phyloP scores from a whole-genome alignment of 2,329 filamentous ascomycete genomes.

The Tothia fuscella region DNA sequence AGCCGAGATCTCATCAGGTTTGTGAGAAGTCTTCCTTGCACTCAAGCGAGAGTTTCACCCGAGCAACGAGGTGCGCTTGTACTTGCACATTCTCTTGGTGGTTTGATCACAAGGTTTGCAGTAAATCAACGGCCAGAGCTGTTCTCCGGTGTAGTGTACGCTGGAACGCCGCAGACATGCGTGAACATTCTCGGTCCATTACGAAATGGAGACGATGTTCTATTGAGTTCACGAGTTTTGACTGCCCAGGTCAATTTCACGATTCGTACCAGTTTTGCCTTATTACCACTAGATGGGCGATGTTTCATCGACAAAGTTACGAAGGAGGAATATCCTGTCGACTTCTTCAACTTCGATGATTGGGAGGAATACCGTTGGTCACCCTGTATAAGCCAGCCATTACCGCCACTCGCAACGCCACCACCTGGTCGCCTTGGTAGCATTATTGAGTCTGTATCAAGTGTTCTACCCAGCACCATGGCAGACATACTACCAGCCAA shows the following conservation, averaged over 20 bases:
- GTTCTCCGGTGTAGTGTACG: conserved; percentile 76
- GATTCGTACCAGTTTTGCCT: conserved; percentile 71
- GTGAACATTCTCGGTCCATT: conserved; percentile 86
- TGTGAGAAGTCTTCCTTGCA: conserved; percentile 62
- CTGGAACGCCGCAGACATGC: conserved; percentile 72
- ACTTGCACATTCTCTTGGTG: conserved; percentile 77
- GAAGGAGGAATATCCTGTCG: conserved; percentile 65
- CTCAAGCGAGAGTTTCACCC: conserved; percentile 42
- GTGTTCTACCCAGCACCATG: conserved; percentile 29
- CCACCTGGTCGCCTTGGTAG: conserved; percentile 29
- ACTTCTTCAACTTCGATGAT: conserved; percentile 69
- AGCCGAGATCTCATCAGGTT: conserved; percentile 62
- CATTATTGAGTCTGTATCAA: conserved; percentile 36
- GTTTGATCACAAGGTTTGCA: conserved; percentile 75
- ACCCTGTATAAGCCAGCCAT: conserved; percentile 58
- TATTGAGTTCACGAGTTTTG: conserved; percentile 78
- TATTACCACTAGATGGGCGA: conserved; percentile 74
- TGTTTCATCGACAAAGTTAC: conserved; percentile 80
- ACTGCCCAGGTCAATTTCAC: conserved; percentile 92
- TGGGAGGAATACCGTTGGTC: conserved; percentile 55
- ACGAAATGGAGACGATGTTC: conserved; percentile 82
- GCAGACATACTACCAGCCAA: too few relatives aligned
- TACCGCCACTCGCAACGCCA: conserved; percentile 41
- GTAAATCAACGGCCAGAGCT: conserved; percentile 77
- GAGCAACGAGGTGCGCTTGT: conserved; percentile 60